Percentiles rank a stretch among this genome's conserved stretches.
Conservation (phyloP, 2,329 filamentous ascomycete species). For the Xylariaceae sp. region DNA sequence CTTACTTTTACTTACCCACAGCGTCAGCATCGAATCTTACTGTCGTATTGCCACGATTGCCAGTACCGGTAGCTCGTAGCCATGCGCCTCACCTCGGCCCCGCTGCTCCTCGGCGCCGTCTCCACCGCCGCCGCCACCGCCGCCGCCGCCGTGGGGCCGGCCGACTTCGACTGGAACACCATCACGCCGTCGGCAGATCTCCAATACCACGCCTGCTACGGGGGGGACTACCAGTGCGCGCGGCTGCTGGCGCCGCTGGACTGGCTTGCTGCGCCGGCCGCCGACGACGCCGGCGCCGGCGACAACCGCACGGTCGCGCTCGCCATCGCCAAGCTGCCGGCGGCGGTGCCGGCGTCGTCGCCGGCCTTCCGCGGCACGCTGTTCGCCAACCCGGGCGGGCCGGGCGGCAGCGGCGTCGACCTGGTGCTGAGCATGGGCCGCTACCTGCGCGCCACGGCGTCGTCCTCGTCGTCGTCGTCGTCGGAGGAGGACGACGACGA, state of each 20-base stretch:
- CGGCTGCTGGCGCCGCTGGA: slow-evolving; percentile 36
- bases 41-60: no score
- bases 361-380: slow-evolving; percentile 34
- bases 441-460: slow-evolving; percentile 19
- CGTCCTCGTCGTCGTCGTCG: slow-evolving; percentile 18
- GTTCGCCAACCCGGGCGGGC: slow-evolving; percentile 38
- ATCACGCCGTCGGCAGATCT: slow-evolving; percentile 29
- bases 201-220: slow-evolving; percentile 33
- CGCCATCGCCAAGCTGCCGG: slow-evolving; percentile 34
- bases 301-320: slow-evolving; percentile 27
- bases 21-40: no score
- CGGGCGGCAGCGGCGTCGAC: slow-evolving; percentile 32
- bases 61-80: no score
- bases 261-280: no score
- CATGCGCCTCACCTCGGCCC: no score
- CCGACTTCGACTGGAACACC: slow-evolving; percentile 28
- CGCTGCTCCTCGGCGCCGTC: background rate
- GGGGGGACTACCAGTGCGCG: slow-evolving; percentile 34
- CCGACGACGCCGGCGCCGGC: no score
- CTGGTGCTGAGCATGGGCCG: slow-evolving; percentile 20
- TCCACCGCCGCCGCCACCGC: background rate
- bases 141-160: background rate
- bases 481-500: background rate
- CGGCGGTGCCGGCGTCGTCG: slow-evolving; percentile 29
- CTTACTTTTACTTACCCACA: no score